Evolutionary conservation across 2,329 filamentous ascomycete species (phyloP), one percentile per base, ranked within the genome.

Genomic region (Fusarium sp.): DNA sequence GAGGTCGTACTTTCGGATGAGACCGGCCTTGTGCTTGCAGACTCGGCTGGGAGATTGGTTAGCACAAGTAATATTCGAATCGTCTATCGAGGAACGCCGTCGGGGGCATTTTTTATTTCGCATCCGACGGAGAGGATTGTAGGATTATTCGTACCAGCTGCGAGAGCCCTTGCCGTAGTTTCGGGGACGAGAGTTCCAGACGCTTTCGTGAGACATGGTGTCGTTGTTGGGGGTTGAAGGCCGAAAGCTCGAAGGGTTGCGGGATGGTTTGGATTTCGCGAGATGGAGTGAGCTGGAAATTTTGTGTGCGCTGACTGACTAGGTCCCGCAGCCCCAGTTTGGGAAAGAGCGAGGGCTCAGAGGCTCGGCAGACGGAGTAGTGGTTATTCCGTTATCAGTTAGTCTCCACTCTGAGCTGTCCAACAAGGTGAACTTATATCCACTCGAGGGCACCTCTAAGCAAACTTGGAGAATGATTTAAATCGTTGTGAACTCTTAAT

Each of bases 1-100:
- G 79, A 98, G 90, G 82, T 96, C 95, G 88, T 99, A 99, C 89
- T 99, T 99, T 89, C 96, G 94, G 91, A 99, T 97, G 78, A 99
- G 91, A 97, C 96, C 96, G 81, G 96, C 95, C 82, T 90, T 91
- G 92, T 99, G 95, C 82, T 94, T 94, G 93, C 87, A 90, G 81
- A 89, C 86, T 74, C 87, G 87, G 87, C 87, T 89, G 68, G 34
- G 58, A 62, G 54, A 70, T 63, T 38, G 24, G 78, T 81, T 76
- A 81, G 79, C 74, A 72, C 48, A 53, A 45, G 56, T 68, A 46
- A 53, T 40, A 47, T 55, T 62, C 40, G 64, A 43, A 45, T 46
- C 47, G 58, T 52, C 27, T 24, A 27, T 52, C 49, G 55, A 27
- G 56, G 32, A 25, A 29, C 32, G 41, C 49, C 44, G 30, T 43